A percentile compares a stretch with the other conserved stretches of the same genome.
Conservation (phyloP, 257 asterid genomes). For the Craterostigma plantagineum region DNA sequence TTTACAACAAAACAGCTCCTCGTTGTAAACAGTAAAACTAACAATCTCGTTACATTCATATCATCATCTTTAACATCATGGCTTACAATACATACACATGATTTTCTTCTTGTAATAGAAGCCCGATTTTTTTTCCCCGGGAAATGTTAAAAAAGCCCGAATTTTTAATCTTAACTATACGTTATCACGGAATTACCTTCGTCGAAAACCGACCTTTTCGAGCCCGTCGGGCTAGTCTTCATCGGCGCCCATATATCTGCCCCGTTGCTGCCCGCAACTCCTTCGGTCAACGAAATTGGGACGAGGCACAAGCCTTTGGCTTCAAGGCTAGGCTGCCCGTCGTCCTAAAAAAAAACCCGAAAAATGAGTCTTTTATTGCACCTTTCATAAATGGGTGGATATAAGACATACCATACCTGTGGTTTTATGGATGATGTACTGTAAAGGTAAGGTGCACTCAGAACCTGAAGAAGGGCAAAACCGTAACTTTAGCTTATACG, state of each 20-base stretch:
- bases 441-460: constrained; percentile 77
- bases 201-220: constrained; percentile 12
- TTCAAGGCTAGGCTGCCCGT: constrained; percentile 36
- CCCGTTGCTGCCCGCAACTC: constrained; percentile 68
- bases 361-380: background rate
- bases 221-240: constrained; percentile 21
- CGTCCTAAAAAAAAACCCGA: too few species aligned
- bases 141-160: too few species aligned
- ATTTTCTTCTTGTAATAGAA: too few species aligned
- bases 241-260: constrained; percentile 97
- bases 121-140: too few species aligned
- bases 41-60: too few species aligned
- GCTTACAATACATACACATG: too few species aligned
- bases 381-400: background rate
- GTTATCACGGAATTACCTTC: background rate
- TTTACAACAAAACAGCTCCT: too few species aligned
- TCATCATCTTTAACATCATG: too few species aligned
- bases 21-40: too few species aligned
- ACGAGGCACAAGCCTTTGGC: constrained; percentile 64
- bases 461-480: constrained; percentile 31
- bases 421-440: constrained; percentile 16
- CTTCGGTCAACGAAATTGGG: constrained; percentile 41
- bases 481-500: background rate
- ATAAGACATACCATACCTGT: constrained; percentile 34
- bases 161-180: too few species aligned